Percentiles rank a stretch among this genome's conserved stretches.
Conservation (phyloP, 2,329 filamentous ascomycete genomes). For the Penicillium sp. region DNA sequence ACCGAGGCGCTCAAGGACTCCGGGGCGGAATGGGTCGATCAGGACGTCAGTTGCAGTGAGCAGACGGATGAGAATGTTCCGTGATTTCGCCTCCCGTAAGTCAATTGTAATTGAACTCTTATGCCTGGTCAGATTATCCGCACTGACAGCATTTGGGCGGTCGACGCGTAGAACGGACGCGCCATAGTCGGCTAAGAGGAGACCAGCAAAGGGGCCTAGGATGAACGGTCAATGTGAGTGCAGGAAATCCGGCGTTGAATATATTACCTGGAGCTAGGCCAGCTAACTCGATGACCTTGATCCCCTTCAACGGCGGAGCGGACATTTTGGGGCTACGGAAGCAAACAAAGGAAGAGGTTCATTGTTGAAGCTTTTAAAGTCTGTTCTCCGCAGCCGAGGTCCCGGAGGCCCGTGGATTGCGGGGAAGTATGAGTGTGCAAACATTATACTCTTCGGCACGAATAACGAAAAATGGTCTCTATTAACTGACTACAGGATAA, state of each 20-base stretch:
- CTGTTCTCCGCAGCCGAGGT: conserved; percentile 15
- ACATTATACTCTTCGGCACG: not conserved
- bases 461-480: not conserved
- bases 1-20: conserved; percentile 80
- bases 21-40: conserved; percentile 91
- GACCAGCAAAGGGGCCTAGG: conserved; percentile 78
- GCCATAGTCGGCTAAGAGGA: conserved; percentile 86
- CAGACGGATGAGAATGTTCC: conserved; percentile 65
- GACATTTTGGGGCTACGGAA: conserved; percentile 16
- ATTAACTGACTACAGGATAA: no score
- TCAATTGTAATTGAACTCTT: conserved; percentile 80
- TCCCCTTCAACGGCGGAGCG: conserved; percentile 51
- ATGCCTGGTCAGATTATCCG: conserved; percentile 73
- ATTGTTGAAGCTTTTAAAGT: conserved; percentile 1
- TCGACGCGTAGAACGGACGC: conserved; percentile 86
- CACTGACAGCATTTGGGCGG: conserved; percentile 53
- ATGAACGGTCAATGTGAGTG: conserved; percentile 3
- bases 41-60: conserved; percentile 68
- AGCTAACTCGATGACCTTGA: conserved; percentile 65
- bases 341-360: not conserved
- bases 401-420: conserved; percentile 15
- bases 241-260: not conserved
- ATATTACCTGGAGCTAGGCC: conserved; percentile 62
- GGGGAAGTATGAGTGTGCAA: conserved; percentile 4
- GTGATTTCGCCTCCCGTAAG: conserved; percentile 66